Evolutionary conservation across 352 stramenopile species (phyloP).

Genomic region (Aphanomyces invadans): DNA sequence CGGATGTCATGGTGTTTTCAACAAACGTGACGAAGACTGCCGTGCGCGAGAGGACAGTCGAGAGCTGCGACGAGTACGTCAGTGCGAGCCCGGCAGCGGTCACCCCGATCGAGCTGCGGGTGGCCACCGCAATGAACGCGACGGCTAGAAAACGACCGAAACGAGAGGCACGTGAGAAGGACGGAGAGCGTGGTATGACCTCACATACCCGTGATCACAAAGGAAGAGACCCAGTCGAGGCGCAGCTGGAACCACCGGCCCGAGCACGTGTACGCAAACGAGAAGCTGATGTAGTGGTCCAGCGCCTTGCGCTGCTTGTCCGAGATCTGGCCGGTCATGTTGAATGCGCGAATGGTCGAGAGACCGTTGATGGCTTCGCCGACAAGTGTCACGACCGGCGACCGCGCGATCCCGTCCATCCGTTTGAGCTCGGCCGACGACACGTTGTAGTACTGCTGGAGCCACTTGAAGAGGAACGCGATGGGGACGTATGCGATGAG

Average conservation of each 20-base stretch:
- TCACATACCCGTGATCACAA: neutral
- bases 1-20: slow-evolving; percentile 19
- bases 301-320: slow-evolving; percentile 29
- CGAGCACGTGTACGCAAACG: slow-evolving; percentile 63
- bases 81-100: slow-evolving; percentile 28
- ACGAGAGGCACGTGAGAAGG: too few relatives aligned
- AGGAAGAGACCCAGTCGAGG: slow-evolving; percentile 42
- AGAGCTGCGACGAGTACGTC: slow-evolving; percentile 17
- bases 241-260: slow-evolving; percentile 73
- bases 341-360: slow-evolving; percentile 58
- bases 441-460: slow-evolving; percentile 55
- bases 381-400: slow-evolving; percentile 90
- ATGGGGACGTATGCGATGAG: slow-evolving; percentile 16
- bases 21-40: slow-evolving; percentile 7
- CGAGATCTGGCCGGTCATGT: slow-evolving; percentile 27
- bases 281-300: slow-evolving; percentile 62
- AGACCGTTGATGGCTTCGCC: slow-evolving; percentile 81
- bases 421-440: slow-evolving; percentile 58
- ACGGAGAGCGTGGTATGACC: neutral
- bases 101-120: slow-evolving; percentile 39
- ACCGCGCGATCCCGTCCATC: slow-evolving; percentile 50
- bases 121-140: slow-evolving; percentile 10
- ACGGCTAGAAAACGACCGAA: neutral
- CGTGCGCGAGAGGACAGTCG: neutral
- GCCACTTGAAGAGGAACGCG: slow-evolving; percentile 18